Base-by-base conservation (phyloP, 1,284 basidiomycete genomes). In the Vanrija sp. region DNA sequence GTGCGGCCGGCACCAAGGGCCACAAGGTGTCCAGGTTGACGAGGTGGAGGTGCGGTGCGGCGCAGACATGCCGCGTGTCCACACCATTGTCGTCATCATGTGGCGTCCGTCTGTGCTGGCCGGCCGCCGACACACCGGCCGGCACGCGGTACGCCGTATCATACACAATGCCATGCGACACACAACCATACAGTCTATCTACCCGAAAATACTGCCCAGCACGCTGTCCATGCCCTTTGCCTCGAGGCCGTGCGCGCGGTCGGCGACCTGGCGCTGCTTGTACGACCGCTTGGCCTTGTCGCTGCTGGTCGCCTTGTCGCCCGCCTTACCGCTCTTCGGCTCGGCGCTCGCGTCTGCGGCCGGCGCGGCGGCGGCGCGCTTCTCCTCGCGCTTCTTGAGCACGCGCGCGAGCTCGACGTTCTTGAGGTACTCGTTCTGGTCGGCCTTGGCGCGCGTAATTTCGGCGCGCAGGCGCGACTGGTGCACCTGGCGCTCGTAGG, bases 331-430 rank as follows among this genome's bases (percentile, higher is more conserved):
- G 46, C 43, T 46, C 39, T 49, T 46, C 15, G 25, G 28, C 39
- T 57, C 29, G 43, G 34, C 47, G 21, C 52, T 25, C 38, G 19
- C 51, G 23, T 43, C 59, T 28, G 40, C 56, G 4, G 47, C 48
- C 23, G 38, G 34, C 40, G 34, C 34, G 43, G 45, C 53, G 65
- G 73, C 64, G 83, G 54, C 64, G 50, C 75, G 90, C 72, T 85
- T 86, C 61, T 86, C 85, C 34, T 84, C 84, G 46, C 93, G 87
- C 76, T 95, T 94, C 62, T 89, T 86, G 66, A 94, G 79, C 29
- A 95, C 85, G n/a, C 88, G 84, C 1, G 94, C 94, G 18, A 95
- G 83, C 72, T 98, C 96, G 39, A 98, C 96, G 64, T 98, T 95
- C 69, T 83, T 85, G 54, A 98, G 82, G 76, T 99, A 98, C 55